Base-by-base conservation (phyloP, 2,329 filamentous ascomycete species). In the Phialocephala sp. region DNA sequence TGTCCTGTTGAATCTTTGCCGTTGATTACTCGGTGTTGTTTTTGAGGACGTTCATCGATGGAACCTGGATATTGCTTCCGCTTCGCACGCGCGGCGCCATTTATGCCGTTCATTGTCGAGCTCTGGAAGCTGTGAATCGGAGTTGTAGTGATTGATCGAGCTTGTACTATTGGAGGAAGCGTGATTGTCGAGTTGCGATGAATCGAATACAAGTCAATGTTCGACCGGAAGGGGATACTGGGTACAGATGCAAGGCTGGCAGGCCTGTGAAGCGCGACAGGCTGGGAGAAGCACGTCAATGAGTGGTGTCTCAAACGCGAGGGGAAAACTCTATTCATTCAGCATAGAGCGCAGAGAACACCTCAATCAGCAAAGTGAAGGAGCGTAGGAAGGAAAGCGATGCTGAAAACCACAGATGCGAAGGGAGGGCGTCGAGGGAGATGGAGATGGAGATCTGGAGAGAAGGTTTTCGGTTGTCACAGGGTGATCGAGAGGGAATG, bases 1-100 rank as follows among this genome's bases (percentile, higher is more conserved):
- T 75, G 71, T 14, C 75, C 74, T 4, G 70, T 71, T 24, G 76
- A 77, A 24, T 77, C 73, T 56, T 74, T 76, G 14, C 75, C 76
- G 61, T 75, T 76, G n/a, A 76, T 64, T 39, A 69, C 68, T 43
- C 72, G 66, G 32, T 75, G 71, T 54, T 76, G 75, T 57, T 77
- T 77, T 58, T 73, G 72, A 3, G 76, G 76, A 60, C 75, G 68
- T 59, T 75, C 75, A 4, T 68, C 65, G 14, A 66, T 55, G 1
- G 67, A 55, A n/a, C 67, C 70, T 54, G 75, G 70, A 62, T 75
- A 70, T 60, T 73, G 72, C 67, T 77, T 77, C 37, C 76, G 69
- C 67, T 77, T 77, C 18, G 69, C 60, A 57, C 74, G 69, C 36
- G 69, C 24, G n/a, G 69, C 67, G 36, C 71, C 72, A 65, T 75